Evolutionary conservation across 2,329 filamentous ascomycete species (phyloP), one percentile per base, ranked within the genome.

Genomic region (Elsinoe arachidis): DNA sequence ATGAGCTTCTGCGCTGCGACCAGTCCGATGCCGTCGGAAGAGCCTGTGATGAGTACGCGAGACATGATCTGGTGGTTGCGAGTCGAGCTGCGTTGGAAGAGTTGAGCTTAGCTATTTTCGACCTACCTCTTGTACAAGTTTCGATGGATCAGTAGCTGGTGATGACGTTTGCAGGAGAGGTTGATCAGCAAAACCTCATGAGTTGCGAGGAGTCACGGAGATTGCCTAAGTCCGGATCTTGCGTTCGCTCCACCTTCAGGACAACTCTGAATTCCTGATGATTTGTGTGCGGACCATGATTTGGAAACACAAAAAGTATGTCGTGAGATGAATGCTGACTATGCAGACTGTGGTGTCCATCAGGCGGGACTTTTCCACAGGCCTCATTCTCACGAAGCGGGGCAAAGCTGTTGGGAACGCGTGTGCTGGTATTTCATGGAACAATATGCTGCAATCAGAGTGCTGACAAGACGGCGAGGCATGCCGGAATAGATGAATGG

Each of bases 21-120:
- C 21, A 73, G 73, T 56, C 80, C 80, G 34, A 83, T 74, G 59
- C 80, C 80, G 64, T 83, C 80, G 11, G 77, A 76, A 19, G 79
- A 81, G 46, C 80, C 80, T 7, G 80, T 83, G 59, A 84, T 81
- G 56, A 78, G 66, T 60, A 79, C 75, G 26, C 74, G 71, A 43
- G 68, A 73, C 74, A 77, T 52, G 9, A 9, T 35, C 19, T 30
- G 6, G 41, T 12, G 3, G 19, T 46, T 3, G 21, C 9, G 39
- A 5, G 3, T 43, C 12, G 2, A 19, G 39, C 17, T 17, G n/a
- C n/a, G n/a, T n/a, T n/a, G n/a, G n/a, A n/a, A n/a, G n/a, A n/a
- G n/a, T n/a, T n/a, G n/a, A n/a, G n/a, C n/a, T n/a, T n/a, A n/a
- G n/a, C n/a, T n/a, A n/a, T n/a, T n/a, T 21, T 44, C 3, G 41